A percentile compares a stretch with the other conserved stretches of the same genome.
These are phyloP conservation scores for Alnus rubra DNA, from an alignment of 306 rosid species.

Conservation along the genomic window DNA sequence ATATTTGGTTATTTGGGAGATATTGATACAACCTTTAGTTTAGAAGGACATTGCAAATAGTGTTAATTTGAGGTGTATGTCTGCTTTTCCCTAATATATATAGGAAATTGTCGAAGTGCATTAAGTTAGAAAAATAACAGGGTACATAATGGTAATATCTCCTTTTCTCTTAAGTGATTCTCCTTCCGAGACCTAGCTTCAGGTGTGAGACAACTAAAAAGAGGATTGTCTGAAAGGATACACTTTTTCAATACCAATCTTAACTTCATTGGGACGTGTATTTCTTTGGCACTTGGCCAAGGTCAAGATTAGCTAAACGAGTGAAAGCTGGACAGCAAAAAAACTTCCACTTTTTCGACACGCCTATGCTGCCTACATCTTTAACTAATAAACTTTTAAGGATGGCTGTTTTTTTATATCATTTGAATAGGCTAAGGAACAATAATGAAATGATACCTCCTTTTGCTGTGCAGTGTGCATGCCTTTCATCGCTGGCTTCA, in stretches of 20 bases:
- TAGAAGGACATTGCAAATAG: too few species aligned
- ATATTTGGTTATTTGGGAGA: too few species aligned
- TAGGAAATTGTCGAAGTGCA: too few species aligned
- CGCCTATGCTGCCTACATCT: not conserved
- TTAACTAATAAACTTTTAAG: not conserved
- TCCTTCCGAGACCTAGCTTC: too few species aligned
- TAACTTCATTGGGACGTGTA: not conserved
- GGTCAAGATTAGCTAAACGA: not conserved
- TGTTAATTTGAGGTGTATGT: too few species aligned
- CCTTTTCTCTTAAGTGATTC: too few species aligned
- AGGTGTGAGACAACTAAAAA: not conserved
- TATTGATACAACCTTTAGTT: too few species aligned
- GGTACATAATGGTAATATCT: too few species aligned
- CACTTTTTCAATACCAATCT: not conserved
- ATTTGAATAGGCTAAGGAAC: not conserved
- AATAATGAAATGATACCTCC: not conserved
- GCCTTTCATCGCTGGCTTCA: not conserved
- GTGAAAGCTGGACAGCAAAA: constrained; percentile 37
- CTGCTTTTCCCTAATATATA: too few species aligned
- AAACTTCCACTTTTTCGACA: constrained; percentile 34
- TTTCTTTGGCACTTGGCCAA: not conserved
- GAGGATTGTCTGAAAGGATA: not conserved
- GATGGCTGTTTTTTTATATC: not conserved
- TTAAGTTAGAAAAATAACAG: too few species aligned
- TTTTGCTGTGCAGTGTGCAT: not conserved